Percentiles rank a stretch among this genome's conserved stretches.
Evolutionary conservation across 805 yeast species (phyloP).

Genomic region (Metschnikowia lunata): DNA sequence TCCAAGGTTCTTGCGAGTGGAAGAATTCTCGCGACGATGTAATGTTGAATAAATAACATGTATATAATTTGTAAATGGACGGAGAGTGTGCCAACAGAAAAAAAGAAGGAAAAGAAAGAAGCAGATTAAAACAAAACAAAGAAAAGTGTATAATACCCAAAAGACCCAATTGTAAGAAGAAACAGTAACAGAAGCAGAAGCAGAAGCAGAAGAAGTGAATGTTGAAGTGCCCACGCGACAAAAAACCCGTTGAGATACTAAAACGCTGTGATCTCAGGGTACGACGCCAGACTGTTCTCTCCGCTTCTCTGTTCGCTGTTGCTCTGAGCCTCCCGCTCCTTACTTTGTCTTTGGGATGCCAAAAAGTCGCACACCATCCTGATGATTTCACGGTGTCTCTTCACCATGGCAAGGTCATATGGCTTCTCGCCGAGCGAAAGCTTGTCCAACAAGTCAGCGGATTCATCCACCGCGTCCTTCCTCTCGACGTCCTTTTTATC

Average conservation of each 20-base stretch:
- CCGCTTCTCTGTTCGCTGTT: conserved; percentile 13
- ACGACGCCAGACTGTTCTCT: conserved; percentile 17
- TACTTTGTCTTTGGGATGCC: conserved; percentile 13
- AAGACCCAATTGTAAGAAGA: neutral
- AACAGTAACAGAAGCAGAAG: neutral
- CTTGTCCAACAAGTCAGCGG: conserved; percentile 11
- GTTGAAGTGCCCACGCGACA: neutral
- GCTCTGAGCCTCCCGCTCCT: neutral
- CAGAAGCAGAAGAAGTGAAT: too few species aligned
- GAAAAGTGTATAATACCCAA: neutral
- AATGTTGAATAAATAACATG: neutral
- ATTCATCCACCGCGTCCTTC: conserved; percentile 4
- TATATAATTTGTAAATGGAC: neutral
- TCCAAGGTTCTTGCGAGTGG: conserved; percentile 54
- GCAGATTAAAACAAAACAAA: neutral
- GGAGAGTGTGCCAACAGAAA: neutral
- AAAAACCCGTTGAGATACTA: conserved; percentile 11
- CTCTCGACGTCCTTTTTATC: conserved; percentile 8
- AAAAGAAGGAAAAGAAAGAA: neutral
- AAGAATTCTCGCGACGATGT: conserved; percentile 4
- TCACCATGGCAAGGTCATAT: conserved; percentile 25
- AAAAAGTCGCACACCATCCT: conserved; percentile 31
- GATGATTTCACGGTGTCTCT: conserved; percentile 35
- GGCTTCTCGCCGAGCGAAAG: conserved; percentile 14
- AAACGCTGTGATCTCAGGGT: conserved; percentile 41